Evolutionary conservation across 345 rosid species (phyloP).

Genomic region (Ceriops zippeliana): DNA sequence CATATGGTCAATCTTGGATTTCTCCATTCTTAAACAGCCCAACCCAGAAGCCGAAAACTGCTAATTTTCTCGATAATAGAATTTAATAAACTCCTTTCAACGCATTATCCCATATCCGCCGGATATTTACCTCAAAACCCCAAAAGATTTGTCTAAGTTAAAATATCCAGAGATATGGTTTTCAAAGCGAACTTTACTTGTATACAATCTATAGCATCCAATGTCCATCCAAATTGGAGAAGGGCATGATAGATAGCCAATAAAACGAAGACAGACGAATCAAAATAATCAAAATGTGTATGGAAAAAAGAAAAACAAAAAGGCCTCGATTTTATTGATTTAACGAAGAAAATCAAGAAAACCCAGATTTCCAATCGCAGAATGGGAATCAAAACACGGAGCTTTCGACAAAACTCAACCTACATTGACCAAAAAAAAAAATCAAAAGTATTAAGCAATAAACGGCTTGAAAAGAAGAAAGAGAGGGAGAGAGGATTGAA

Average conservation of each 20-base stretch:
- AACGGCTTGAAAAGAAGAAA: neutral
- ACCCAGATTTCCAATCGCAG: constrained; percentile 3
- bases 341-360: neutral
- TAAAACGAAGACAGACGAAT: neutral
- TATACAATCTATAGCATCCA: neutral
- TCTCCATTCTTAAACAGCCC: constrained; percentile 16
- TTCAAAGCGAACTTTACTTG: neutral
- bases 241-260: neutral
- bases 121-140: constrained; percentile 10
- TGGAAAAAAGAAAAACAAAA: neutral
- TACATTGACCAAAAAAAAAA: constrained; percentile 33
- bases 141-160: constrained; percentile 25
- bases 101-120: constrained; percentile 1
- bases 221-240: neutral
- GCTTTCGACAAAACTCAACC: constrained; percentile 6
- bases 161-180: neutral
- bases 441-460: neutral
- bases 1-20: constrained; percentile 50
- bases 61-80: constrained; percentile 6
- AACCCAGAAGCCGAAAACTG: neutral
- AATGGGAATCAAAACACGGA: constrained; percentile 24
- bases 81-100: neutral
- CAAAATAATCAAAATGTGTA: neutral
- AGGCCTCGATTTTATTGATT: neutral
- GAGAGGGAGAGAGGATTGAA: neutral